These are phyloP conservation scores for Trichoderma sp. DNA, from an alignment of 2,329 filamentous ascomycete genomes.

Conservation along the genomic window DNA sequence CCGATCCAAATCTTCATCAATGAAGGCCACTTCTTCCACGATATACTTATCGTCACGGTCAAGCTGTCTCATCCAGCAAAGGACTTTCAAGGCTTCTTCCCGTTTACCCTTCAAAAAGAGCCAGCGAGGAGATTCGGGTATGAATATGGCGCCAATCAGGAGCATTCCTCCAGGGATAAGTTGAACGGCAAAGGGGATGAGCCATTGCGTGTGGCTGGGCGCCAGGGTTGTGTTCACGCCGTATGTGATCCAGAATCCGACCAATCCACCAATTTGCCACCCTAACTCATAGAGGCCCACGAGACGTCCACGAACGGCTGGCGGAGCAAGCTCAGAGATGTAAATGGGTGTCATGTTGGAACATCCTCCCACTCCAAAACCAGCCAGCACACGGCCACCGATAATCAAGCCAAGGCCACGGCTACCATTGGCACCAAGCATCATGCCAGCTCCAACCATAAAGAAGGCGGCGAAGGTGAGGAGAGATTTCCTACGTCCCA, in stretches of 20 bases:
- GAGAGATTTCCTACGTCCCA: slow-evolving; percentile 10
- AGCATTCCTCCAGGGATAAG: slow-evolving; percentile 9
- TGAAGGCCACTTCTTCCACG: slow-evolving; percentile 8
- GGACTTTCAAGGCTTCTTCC: neutral
- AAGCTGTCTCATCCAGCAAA: slow-evolving; percentile 18
- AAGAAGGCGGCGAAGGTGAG: neutral
- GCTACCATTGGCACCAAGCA: slow-evolving; percentile 6
- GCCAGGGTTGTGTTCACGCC: slow-evolving; percentile 11
- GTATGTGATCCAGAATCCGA: slow-evolving; percentile 16
- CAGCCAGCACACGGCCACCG: slow-evolving; percentile 6
- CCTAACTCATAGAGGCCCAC: slow-evolving; percentile 8
- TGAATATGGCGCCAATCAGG: slow-evolving; percentile 1
- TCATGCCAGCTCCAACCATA: slow-evolving; percentile 12
- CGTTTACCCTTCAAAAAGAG: slow-evolving; percentile 15
- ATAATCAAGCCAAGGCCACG: slow-evolving; percentile 14
- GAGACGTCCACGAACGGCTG: slow-evolving; percentile 13
- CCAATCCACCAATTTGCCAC: slow-evolving; percentile 14
- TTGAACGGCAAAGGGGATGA: slow-evolving; percentile 12
- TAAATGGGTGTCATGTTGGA: slow-evolving; percentile 17
- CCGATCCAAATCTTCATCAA: slow-evolving; percentile 7
- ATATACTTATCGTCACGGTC: slow-evolving; percentile 3
- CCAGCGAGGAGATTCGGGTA: slow-evolving; percentile 14
- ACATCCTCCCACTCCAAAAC: slow-evolving; percentile 6
- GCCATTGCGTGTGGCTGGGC: slow-evolving; percentile 2
- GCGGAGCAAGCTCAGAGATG: slow-evolving; percentile 17